phyloP scores from a whole-genome alignment of 768 basidiomycete species.

The Hericium alpestre region DNA sequence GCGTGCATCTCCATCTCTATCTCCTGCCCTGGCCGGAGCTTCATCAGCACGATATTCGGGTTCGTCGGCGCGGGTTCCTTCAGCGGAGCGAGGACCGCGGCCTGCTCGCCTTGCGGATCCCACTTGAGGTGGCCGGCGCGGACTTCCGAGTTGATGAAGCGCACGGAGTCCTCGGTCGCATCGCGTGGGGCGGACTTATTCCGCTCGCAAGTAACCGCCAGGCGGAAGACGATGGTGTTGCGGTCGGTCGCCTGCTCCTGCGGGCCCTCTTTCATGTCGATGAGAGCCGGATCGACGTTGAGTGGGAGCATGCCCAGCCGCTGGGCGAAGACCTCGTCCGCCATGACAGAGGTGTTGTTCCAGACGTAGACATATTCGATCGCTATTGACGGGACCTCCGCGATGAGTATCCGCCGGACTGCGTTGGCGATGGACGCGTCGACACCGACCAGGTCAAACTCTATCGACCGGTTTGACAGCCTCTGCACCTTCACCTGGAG shows the following conservation, averaged over 20 bases:
- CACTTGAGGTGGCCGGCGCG: conserved; percentile 61
- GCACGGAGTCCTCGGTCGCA: conserved; percentile 17
- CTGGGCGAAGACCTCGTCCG: conserved; percentile 87
- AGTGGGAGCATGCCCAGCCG: conserved; percentile 89
- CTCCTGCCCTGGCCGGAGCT: conserved; percentile 84
- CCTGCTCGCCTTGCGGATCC: conserved; percentile 78
- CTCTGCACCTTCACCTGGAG: conserved; percentile 66
- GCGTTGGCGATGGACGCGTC: conserved; percentile 97
- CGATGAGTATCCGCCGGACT: conserved; percentile 81
- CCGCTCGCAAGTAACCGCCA: conserved; percentile 62
- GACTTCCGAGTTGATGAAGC: conserved; percentile 67
- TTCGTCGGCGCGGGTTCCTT: conserved; percentile 57
- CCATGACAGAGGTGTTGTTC: conserved; percentile 91
- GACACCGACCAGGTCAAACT: conserved; percentile 92
- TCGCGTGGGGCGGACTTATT: conserved; percentile 41
- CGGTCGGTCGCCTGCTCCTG: conserved; percentile 65
- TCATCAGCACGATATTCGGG: conserved; percentile 78
- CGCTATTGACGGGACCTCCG: conserved; percentile 88
- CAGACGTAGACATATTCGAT: conserved; percentile 88
- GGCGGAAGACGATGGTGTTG: conserved; percentile 80
- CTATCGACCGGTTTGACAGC: conserved; percentile 73
- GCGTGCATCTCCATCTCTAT: conserved; percentile 83
- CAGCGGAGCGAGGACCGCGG: conserved; percentile 35
- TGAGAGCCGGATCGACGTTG: conserved; percentile 67
- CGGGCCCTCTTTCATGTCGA: conserved; percentile 45